Evolutionary conservation across 163 green algal genomes (phyloP).

Genomic region (Coccomyxa subellipsoidea): DNA sequence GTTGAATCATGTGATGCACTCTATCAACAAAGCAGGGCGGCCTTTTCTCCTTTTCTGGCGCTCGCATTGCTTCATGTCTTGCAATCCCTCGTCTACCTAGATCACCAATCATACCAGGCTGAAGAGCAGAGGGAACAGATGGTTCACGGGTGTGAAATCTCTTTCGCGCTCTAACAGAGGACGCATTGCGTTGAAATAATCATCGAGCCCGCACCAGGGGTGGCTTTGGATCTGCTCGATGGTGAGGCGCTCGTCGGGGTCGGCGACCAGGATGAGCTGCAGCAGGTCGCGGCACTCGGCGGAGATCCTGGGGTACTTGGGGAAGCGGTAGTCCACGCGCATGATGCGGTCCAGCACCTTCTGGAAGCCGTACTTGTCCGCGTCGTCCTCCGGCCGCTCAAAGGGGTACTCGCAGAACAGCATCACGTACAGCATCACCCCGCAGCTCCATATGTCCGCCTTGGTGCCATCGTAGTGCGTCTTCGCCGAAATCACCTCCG

Average conservation of each 20-base stretch:
- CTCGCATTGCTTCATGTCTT: too few species aligned
- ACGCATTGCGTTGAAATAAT: too few species aligned
- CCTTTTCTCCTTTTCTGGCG: too few species aligned
- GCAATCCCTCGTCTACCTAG: too few species aligned
- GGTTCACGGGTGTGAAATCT: too few species aligned
- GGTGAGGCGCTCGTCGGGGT: constrained; percentile 70
- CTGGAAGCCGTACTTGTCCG: constrained; percentile 18
- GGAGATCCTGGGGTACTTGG: constrained; percentile 23
- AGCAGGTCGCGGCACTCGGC: constrained; percentile 86
- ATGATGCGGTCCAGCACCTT: constrained; percentile 64
- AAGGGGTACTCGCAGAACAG: constrained; percentile 56
- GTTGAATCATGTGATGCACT: too few species aligned
- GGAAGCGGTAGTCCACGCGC: constrained; percentile 75
- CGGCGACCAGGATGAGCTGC: constrained; percentile 78
- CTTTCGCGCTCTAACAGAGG: too few species aligned
- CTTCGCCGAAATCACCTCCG: constrained; percentile 18
- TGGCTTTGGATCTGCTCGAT: constrained; percentile 74
- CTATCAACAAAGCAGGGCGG: too few species aligned
- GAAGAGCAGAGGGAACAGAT: too few species aligned
- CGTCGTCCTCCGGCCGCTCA: constrained; percentile 28
- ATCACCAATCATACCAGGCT: too few species aligned
- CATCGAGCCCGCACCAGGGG: constrained; percentile 2
- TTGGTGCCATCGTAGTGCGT: constrained; percentile 59
- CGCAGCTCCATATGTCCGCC: constrained; percentile 72
- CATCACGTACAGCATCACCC: constrained; percentile 77